These are phyloP conservation scores for Elaeis oleifera DNA, from an alignment of 202 grass and related monocot species.

Conservation along the genomic window DNA sequence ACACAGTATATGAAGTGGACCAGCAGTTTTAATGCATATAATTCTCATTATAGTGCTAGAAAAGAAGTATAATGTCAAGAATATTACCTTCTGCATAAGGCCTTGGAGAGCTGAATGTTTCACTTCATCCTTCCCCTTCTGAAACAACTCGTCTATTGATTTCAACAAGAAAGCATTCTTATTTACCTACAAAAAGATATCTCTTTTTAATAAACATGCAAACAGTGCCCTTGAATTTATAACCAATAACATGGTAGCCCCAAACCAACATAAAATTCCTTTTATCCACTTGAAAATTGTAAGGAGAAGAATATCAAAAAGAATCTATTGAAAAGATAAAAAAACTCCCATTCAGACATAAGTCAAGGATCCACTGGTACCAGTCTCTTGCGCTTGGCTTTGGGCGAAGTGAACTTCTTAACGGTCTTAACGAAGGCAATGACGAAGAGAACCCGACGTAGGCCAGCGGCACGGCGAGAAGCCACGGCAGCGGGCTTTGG, in stretches of 20 bases:
- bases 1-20: too few species aligned
- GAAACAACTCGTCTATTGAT: too few species aligned
- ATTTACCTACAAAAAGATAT: slow-evolving; percentile 50
- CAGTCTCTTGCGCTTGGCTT: slow-evolving; percentile 67
- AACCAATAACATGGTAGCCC: background rate
- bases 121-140: too few species aligned
- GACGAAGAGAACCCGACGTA: slow-evolving; percentile 62
- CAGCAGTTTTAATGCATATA: too few species aligned
- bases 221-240: background rate
- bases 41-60: too few species aligned
- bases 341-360: background rate
- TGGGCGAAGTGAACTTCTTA: slow-evolving; percentile 68
- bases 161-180: slow-evolving; percentile 74
- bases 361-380: slow-evolving; percentile 17
- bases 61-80: too few species aligned
- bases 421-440: slow-evolving; percentile 53
- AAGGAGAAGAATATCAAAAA: too few species aligned
- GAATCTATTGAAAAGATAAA: background rate
- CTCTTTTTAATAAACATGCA: background rate
- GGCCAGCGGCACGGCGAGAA: slow-evolving; percentile 66
- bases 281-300: too few species aligned
- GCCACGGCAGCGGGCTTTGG: slow-evolving; percentile 63
- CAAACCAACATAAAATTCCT: background rate
- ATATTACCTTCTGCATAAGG: too few species aligned
- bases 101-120: too few species aligned